These are phyloP conservation scores for Vaccinium darrowii DNA, from an alignment of 148 eudicot genomes.

Conservation along the genomic window DNA sequence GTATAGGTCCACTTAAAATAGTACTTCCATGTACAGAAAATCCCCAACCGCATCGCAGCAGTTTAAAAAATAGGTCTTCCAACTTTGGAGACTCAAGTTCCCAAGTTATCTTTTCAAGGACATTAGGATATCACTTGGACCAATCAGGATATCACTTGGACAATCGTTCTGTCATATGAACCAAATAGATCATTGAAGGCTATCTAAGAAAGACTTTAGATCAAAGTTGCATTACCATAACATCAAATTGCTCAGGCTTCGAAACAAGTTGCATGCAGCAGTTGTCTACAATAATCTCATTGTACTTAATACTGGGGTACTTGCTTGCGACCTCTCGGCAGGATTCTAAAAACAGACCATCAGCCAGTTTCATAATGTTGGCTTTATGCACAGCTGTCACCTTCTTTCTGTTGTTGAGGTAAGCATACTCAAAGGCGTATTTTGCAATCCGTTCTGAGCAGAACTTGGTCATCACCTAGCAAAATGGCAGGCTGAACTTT, in stretches of 20 bases:
- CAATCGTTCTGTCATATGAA: background rate
- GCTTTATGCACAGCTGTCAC: constrained; percentile 95
- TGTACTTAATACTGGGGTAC: constrained; percentile 70
- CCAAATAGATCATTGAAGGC: background rate
- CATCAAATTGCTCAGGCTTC: constrained; percentile 89
- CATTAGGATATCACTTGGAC: background rate
- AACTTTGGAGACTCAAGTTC: background rate
- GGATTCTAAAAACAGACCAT: constrained; percentile 83
- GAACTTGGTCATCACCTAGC: constrained; percentile 77
- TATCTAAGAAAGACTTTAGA: background rate
- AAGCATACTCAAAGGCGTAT: constrained; percentile 87
- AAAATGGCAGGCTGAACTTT: constrained; percentile 1
- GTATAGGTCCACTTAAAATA: background rate
- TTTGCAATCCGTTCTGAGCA: constrained; percentile 87
- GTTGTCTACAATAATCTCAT: constrained; percentile 84
- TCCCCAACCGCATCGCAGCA: too few relatives aligned
- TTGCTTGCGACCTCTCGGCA: constrained; percentile 70
- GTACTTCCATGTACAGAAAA: background rate
- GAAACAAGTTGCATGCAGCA: constrained; percentile 96
- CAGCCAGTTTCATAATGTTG: constrained; percentile 89
- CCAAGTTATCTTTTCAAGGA: background rate
- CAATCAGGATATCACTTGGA: background rate
- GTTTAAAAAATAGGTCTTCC: background rate
- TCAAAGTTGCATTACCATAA: constrained; percentile 47
- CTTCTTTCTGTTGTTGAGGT: constrained; percentile 77